Evolutionary conservation across 2,329 filamentous ascomycete genomes (phyloP).

Genomic region (Amphichorda felina): DNA sequence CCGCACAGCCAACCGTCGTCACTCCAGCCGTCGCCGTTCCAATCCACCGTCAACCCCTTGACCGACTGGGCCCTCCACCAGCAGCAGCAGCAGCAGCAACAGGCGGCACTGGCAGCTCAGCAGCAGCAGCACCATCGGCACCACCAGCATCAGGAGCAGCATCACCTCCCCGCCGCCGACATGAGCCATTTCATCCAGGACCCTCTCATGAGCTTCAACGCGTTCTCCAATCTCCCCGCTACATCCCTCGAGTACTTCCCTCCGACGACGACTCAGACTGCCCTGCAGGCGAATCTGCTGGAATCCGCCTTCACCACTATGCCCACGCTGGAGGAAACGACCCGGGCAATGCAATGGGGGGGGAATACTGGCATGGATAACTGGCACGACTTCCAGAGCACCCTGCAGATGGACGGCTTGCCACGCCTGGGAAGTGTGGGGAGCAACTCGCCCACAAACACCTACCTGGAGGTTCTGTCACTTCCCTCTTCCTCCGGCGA

Average conservation of each 20-base stretch:
- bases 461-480: constrained; percentile 76
- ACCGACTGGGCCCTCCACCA: constrained; percentile 52
- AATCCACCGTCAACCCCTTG: constrained; percentile 36
- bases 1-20: constrained; percentile 37
- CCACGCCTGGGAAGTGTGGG: constrained; percentile 27
- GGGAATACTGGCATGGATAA: constrained; percentile 51
- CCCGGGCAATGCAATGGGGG: constrained; percentile 48
- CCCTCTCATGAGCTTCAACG: constrained; percentile 41
- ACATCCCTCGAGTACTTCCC: constrained; percentile 49
- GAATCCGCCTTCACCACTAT: constrained; percentile 51
- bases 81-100: constrained; percentile 19
- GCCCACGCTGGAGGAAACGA: constrained; percentile 41
- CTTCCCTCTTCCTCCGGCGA: constrained; percentile 72
- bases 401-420: constrained; percentile 38
- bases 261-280: constrained; percentile 45
- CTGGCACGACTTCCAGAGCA: constrained; percentile 68
- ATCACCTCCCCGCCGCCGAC: constrained; percentile 29
- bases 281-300: constrained; percentile 50
- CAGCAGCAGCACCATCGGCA: constrained; percentile 21
- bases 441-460: constrained; percentile 31
- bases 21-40: constrained; percentile 42
- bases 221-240: constrained; percentile 41
- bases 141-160: constrained; percentile 9
- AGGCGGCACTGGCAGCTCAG: constrained; percentile 21
- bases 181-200: constrained; percentile 45